Percentiles rank a stretch among this genome's conserved stretches.
Conservation (phyloP, 805 yeast species). For the Metschnikowia borealis region DNA sequence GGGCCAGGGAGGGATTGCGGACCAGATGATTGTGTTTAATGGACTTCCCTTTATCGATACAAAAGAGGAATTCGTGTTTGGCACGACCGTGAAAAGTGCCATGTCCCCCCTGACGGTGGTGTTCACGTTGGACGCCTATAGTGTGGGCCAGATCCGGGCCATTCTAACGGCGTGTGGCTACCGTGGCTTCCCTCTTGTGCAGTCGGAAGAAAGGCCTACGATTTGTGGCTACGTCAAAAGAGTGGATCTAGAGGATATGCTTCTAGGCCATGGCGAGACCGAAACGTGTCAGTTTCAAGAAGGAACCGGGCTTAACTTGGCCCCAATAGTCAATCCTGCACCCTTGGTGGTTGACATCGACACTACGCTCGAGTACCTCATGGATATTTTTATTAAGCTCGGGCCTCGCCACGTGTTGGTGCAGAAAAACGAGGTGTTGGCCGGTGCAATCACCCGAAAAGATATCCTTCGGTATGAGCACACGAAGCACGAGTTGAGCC, state of each 20-base stretch:
- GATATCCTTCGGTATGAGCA: constrained; percentile 68
- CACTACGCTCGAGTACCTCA: constrained; percentile 55
- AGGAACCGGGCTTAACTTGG: constrained; percentile 21
- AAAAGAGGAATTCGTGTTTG: constrained; percentile 61
- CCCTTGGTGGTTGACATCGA: constrained; percentile 57
- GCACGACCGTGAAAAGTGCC: constrained; percentile 47
- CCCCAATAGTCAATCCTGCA: constrained; percentile 41
- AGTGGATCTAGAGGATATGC: constrained; percentile 28
- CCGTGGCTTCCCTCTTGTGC: constrained; percentile 54
- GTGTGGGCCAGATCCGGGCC: constrained; percentile 29
- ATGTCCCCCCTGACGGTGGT: constrained; percentile 49
- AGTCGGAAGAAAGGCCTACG: constrained; percentile 31
- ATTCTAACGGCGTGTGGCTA: constrained; percentile 32
- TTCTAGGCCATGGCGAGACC: constrained; percentile 7
- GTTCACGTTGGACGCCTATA: constrained; percentile 30
- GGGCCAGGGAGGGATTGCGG: constrained; percentile 89
- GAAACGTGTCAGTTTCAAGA: constrained; percentile 17
- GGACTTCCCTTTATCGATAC: constrained; percentile 80
- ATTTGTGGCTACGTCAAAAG: constrained; percentile 46
- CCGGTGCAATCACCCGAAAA: constrained; percentile 81
- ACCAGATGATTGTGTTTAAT: constrained; percentile 84
- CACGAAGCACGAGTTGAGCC: constrained; percentile 26
- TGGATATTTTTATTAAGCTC: constrained; percentile 66
- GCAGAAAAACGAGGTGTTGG: constrained; percentile 54
- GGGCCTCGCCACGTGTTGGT: constrained; percentile 78